Evolutionary conservation across 768 basidiomycete species (phyloP).

Genomic region (Xerocomus brunneocitrinus): DNA sequence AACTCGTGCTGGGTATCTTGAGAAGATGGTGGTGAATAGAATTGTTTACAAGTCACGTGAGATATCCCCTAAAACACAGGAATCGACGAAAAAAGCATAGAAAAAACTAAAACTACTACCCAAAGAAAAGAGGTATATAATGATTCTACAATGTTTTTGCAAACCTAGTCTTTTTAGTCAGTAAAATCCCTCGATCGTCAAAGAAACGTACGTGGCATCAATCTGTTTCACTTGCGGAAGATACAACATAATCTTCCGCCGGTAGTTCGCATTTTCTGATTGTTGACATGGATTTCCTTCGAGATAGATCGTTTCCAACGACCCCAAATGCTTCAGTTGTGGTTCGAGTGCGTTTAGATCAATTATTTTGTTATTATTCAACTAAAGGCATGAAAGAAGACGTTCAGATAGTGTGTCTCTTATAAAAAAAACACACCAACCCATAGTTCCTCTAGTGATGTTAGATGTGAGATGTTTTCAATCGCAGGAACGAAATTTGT

Average conservation of each 20-base stretch:
- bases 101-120: not conserved
- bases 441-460: conserved; percentile 88
- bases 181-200: not conserved
- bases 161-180: conserved; percentile 9
- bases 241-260: conserved; percentile 84
- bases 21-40: not conserved
- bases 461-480: conserved; percentile 79
- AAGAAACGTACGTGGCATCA: conserved; percentile 83
- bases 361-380: conserved; percentile 83
- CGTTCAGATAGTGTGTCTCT: not conserved
- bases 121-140: conserved; percentile 46
- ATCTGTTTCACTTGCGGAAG: conserved; percentile 90
- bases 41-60: too few relatives aligned
- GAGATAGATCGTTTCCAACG: conserved; percentile 86
- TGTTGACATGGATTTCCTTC: conserved; percentile 92
- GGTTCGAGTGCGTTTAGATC: conserved; percentile 62
- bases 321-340: conserved; percentile 54
- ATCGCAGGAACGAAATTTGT: conserved; percentile 77
- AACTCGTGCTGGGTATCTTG: conserved; percentile 6
- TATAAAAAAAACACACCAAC: conserved; percentile 37
- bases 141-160: conserved; percentile 78
- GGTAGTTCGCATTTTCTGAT: conserved; percentile 70
- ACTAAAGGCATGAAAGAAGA: conserved; percentile 40
- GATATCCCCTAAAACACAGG: too few relatives aligned
- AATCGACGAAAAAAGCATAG: too few relatives aligned